Evolutionary conservation across 2,329 filamentous ascomycete species (phyloP).

Genomic region (Aspergillus sp.): DNA sequence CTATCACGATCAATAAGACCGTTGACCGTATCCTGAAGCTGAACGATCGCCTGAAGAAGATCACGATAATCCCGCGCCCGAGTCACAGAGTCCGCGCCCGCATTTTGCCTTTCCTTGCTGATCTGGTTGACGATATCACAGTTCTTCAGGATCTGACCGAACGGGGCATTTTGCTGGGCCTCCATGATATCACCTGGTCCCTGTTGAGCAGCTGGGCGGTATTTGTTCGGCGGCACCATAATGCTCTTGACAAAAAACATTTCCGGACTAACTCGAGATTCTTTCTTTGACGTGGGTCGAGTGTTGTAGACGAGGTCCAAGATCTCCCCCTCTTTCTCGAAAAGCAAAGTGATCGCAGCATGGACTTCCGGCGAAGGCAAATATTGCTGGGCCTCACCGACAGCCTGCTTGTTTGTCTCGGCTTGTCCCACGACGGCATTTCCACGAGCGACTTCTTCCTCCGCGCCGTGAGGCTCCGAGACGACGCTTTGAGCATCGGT

Average conservation of each 20-base stretch:
- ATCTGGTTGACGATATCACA: constrained; percentile 67
- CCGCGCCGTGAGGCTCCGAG: constrained; percentile 47
- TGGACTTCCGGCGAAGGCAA: constrained; percentile 76
- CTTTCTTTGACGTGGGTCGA: constrained; percentile 52
- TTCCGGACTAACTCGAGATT: constrained; percentile 56
- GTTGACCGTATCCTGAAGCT: constrained; percentile 83
- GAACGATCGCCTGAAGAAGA: constrained; percentile 70
- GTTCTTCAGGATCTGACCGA: constrained; percentile 71
- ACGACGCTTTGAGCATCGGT: constrained; percentile 46
- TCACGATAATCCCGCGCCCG: constrained; percentile 59
- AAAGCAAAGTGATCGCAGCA: constrained; percentile 66
- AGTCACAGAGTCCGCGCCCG: constrained; percentile 36
- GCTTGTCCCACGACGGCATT: constrained; percentile 34
- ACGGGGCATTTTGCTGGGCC: constrained; percentile 76
- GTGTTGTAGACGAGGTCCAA: constrained; percentile 77
- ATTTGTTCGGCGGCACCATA: constrained; percentile 85
- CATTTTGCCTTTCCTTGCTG: constrained; percentile 55
- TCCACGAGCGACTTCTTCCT: constrained; percentile 49
- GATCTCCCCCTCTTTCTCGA: constrained; percentile 78
- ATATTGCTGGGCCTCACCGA: constrained; percentile 54
- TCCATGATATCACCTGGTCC: constrained; percentile 76
- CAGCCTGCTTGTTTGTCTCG: constrained; percentile 26
- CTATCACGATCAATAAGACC: constrained; percentile 84
- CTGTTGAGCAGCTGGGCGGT: constrained; percentile 74
- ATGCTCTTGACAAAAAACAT: constrained; percentile 91